Base-by-base conservation (phyloP, 768 basidiomycete species). In the Polyporus arcularius region DNA sequence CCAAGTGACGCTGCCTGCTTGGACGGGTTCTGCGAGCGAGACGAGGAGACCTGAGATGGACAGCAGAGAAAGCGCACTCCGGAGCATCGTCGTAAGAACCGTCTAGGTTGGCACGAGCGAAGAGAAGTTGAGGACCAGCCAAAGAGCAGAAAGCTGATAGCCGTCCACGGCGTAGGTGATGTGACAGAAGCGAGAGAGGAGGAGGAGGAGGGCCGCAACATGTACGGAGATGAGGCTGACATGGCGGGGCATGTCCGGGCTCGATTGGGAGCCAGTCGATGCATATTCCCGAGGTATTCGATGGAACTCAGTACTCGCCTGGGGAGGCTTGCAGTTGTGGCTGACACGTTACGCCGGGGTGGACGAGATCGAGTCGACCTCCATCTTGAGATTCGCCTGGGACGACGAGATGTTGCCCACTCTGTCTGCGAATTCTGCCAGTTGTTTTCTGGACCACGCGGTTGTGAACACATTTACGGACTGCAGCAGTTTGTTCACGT, bases 341-440 rank as follows among this genome's bases (percentile, higher is more conserved):
- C 4, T 32, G 14, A 12, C 18, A 31, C 7, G 1, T 67, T 51
- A 72, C 5, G 72, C 64, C 2, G 89, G 89, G 4, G 89, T 90
- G 4, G 89, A 90, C 30, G 89, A 89, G 58, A 84, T 86, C 14
- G 89, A 91, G 68, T 91, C 89, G 41, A 90, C 72, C 65, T 90
- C 89, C 82, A 89, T 88, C 62, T 77, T 80, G 4, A 67, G 47
- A 18, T 58, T 60, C 4, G 49, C 52, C 38, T 46, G 18, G 28
- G 63, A 50, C 7, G 71, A 64, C 8, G 74, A 71, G 32, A 79
- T 74, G 14, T 67, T 68, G 21, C 81, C 67, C 18, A 77, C 76
- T 55, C 74, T 75, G 14, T 76, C 71, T 4, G 84, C 72, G 63
- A 90, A 89, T 14, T 79, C 75, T 0, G 70, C 73, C 1, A 90